Percentiles rank a stretch among this genome's conserved stretches.
Conservation (phyloP, 2,329 filamentous ascomycete species). For the Dendrostoma leiphaemia region DNA sequence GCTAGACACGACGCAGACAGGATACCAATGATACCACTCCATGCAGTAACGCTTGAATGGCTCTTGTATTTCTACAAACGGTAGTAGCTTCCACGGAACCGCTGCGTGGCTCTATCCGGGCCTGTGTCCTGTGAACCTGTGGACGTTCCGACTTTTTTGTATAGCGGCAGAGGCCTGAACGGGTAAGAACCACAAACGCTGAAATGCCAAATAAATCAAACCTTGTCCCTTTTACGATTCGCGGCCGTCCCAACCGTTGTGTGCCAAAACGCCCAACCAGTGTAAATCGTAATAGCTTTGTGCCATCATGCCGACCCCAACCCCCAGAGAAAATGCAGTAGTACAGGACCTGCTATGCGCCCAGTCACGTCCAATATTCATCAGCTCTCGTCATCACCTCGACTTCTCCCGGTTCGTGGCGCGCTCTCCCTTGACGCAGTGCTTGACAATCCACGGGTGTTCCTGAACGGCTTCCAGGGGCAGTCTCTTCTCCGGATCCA, state of each 20-base stretch:
- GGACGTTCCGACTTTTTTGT: background rate
- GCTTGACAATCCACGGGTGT: conserved; percentile 96
- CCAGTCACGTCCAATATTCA: background rate
- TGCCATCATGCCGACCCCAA: conserved; percentile 5
- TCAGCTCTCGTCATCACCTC: conserved; percentile 20
- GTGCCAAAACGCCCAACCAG: conserved; percentile 15
- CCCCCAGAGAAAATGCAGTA: background rate
- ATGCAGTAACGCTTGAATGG: conserved; percentile 12
- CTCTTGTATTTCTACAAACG: conserved; percentile 11
- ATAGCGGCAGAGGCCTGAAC: background rate
- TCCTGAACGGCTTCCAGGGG: conserved; percentile 82
- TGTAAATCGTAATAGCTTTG: conserved; percentile 4
- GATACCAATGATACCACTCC: conserved; percentile 17
- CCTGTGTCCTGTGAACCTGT: conserved; percentile 8
- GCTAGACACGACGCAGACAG: background rate
- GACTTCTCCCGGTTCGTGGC: conserved; percentile 49
- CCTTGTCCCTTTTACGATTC: conserved; percentile 1
- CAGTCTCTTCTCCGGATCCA: conserved; percentile 92
- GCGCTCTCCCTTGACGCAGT: conserved; percentile 70
- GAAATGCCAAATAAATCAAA: conserved; percentile 8
- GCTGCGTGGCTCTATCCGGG: background rate
- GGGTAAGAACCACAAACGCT: conserved; percentile 4
- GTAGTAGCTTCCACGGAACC: background rate
- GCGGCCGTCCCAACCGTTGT: background rate
- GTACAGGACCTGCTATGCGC: background rate